Conservation (phyloP, 768 basidiomycete species). For the Nidularia sp. region DNA sequence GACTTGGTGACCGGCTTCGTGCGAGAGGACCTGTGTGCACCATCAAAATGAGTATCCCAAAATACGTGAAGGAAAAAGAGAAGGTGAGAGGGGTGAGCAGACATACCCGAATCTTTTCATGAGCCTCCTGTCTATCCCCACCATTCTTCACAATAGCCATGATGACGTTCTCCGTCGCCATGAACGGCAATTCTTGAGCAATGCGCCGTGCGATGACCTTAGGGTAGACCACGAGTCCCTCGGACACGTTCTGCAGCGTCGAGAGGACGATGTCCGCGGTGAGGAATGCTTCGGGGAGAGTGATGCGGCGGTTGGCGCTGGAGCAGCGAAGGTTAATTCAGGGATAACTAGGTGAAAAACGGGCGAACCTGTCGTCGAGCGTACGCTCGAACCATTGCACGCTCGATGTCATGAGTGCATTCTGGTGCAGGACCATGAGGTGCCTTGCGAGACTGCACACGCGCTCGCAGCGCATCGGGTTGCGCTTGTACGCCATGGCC, state of each 20-base stretch:
- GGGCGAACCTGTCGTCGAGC: conserved; percentile 80
- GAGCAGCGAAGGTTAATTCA: background rate
- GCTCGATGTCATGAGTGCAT: conserved; percentile 89
- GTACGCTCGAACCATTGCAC: conserved; percentile 99
- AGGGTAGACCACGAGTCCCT: conserved; percentile 99
- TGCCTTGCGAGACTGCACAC: conserved; percentile 96
- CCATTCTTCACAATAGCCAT: conserved; percentile 97
- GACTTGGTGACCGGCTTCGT: conserved; percentile 91
- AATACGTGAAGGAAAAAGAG: background rate
- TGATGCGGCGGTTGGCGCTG: conserved; percentile 94
- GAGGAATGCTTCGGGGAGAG: conserved; percentile 94
- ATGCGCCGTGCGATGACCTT: conserved; percentile 92
- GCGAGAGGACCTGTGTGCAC: conserved; percentile 70
- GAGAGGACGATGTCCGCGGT: conserved; percentile 96
- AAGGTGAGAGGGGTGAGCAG: background rate
- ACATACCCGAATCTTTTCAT: conserved; percentile 87
- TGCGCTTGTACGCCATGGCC: conserved; percentile 99
- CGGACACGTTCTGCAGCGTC: conserved; percentile 93
- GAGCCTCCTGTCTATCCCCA: conserved; percentile 94
- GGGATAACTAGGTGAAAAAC: background rate
- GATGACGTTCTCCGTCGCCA: conserved; percentile 99
- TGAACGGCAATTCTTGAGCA: conserved; percentile 94
- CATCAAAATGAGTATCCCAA: background rate
- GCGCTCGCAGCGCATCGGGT: conserved; percentile 98
- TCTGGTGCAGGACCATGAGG: conserved; percentile 93